Base-by-base conservation (phyloP, 2,329 filamentous ascomycete species). In the Colletotrichum kahawae region DNA sequence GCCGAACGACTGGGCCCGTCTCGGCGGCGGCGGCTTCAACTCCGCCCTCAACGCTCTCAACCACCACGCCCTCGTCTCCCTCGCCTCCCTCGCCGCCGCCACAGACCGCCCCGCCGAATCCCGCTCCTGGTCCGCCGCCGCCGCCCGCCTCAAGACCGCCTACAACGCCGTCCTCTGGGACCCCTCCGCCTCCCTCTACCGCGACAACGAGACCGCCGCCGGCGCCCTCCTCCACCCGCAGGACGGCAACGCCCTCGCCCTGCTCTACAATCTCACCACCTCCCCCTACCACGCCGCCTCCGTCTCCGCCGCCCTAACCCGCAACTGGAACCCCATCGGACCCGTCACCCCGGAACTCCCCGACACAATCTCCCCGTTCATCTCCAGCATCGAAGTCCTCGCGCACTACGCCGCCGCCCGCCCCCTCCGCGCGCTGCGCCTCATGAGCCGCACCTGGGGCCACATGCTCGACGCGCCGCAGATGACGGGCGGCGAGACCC, bases 161-260 rank as follows among this genome's bases (percentile, higher is more conserved):
- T 88, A 88, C 43, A 88, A 89, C 67, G 77, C 79, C 13, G 81
- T 87, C 57, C 85, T 88, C 71, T 90, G 87, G 85, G 85, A 88
- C 70, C 78, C 82, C 5, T 68, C 78, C 1, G 82, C 82, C 6
- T n/a, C 84, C n/a, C 82, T 88, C 77, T 87, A 88, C 82, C 84
- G 85, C 74, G 87, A 88, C 78, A 90, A 89, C 76, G 86, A 86
- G 56, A 80, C 81, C 8, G 87, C 84, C 1, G 85, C 84, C 1
- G 74, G 74, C 14, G 62, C 67, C 16, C 71, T 71, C 6, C 83
- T 91, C 2, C 82, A 85, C 74, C 87, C 88, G 0, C 88, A 90
- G 79, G 87, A 88, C 68, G 87, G 86, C 18, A 89, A 89, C 76
- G 85, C 85, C 76, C 85, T 90, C 81, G 86, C 87, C 87, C 81